Evolutionary conservation across 1,139 yeast genomes (phyloP), one percentile per base, ranked within the genome.

Genomic region (Debaryomyces sp.): DNA sequence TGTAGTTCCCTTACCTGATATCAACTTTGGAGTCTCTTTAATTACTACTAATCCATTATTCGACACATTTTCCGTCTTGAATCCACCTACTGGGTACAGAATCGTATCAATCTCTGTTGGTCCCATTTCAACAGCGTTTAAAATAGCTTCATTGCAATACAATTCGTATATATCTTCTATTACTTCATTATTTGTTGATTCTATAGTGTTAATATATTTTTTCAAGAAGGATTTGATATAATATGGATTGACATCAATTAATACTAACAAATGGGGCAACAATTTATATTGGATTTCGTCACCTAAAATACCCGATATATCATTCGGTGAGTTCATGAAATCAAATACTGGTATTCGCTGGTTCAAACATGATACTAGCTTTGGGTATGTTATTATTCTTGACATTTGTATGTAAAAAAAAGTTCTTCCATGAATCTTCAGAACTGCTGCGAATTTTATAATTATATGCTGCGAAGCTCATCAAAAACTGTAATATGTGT

Each of bases 1-100:
- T 0, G 98, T 92, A 1, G 96, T 87, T 6, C 95, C 96, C 27
- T 71, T 63, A 0, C 90, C 90, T 15, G 89, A 80, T 9, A 89
- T 80, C 44, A 88, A 54, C 49, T 77, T 72, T 0, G 92, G 95
- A 0, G 81, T 75, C 59, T 88, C 95, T 48, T 69, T 68, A 3
- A 87, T 78, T 4, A 64, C 59, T 1, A 86, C 71, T 5, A 63
- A 62, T 1, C 58, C 45, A 0, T 58, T 61, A 2, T 51, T 53
- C 8, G 55, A 54, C 7, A 23, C 30, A 17, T 38, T 26, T 9
- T 35, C 33, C 4, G 43, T 33, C 8, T 48, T 43, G 23, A 64
- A 56, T 9, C 72, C 66, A 49, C 63, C 57, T 17, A 83, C 59
- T 4, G 63, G 61, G 57, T 86, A 87, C 18, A 64, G 65, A 5